Percentiles rank a stretch among this genome's conserved stretches.
phyloP scores from a whole-genome alignment of 2,329 filamentous ascomycete species.

The Xylariaceae sp. region DNA sequence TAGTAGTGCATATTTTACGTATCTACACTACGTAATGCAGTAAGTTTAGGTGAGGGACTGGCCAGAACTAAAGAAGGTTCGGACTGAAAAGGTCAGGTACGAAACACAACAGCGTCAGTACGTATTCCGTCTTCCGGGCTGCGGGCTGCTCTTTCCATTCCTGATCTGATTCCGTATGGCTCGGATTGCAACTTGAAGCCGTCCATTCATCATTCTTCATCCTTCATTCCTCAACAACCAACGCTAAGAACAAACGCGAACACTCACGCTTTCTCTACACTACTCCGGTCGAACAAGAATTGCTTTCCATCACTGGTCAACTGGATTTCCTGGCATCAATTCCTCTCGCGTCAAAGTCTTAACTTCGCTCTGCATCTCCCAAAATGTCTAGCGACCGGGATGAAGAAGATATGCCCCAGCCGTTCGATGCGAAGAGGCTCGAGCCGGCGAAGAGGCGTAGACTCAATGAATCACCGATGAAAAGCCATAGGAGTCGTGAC shows the following conservation, averaged over 20 bases:
- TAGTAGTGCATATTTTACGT: neutral
- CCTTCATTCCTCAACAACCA: neutral
- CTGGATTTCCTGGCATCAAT: neutral
- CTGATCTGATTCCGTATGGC: too few relatives aligned
- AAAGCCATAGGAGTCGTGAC: conserved; percentile 27
- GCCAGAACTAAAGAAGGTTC: too few relatives aligned
- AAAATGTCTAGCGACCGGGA: conserved; percentile 33
- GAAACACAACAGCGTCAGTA: too few relatives aligned
- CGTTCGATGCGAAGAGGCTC: conserved; percentile 39
- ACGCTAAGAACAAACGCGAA: neutral
- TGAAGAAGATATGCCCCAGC: conserved; percentile 35
- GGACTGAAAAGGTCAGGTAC: too few relatives aligned
- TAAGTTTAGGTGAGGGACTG: too few relatives aligned
- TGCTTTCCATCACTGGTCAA: neutral
- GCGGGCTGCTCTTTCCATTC: too few relatives aligned
- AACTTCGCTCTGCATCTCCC: neutral
- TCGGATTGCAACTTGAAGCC: neutral
- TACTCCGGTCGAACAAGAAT: neutral
- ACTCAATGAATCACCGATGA: conserved; percentile 34
- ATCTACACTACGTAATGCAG: too few relatives aligned
- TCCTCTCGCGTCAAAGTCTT: neutral
- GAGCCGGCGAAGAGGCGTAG: conserved; percentile 39
- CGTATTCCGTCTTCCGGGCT: too few relatives aligned
- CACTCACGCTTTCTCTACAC: neutral
- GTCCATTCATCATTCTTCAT: neutral